Percentiles rank a stretch among this genome's conserved stretches.
phyloP scores from a whole-genome alignment of 352 stramenopile species.

The Phytopythium vexans region DNA sequence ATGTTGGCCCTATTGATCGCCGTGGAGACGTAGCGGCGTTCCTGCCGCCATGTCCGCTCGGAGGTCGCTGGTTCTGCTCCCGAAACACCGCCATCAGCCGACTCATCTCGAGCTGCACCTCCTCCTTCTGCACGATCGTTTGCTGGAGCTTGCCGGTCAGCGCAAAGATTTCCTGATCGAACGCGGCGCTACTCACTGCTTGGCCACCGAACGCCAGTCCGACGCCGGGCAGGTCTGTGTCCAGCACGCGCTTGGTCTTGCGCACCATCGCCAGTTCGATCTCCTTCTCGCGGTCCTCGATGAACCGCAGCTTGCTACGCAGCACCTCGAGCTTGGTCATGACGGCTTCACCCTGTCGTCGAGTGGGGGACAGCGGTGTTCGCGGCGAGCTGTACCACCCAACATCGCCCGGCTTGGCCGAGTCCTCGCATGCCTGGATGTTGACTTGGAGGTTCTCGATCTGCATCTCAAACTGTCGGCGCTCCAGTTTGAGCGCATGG shows the following conservation, averaged over 20 bases:
- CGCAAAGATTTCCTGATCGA: slow-evolving; percentile 79
- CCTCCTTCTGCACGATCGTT: slow-evolving; percentile 75
- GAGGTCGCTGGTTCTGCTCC: slow-evolving; percentile 5
- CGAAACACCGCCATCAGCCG: slow-evolving; percentile 41
- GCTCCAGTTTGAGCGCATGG: slow-evolving; percentile 53
- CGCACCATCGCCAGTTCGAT: slow-evolving; percentile 69
- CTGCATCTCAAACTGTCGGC: slow-evolving; percentile 32
- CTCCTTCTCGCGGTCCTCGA: slow-evolving; percentile 63
- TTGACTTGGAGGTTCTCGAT: slow-evolving; percentile 56
- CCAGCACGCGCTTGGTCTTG: slow-evolving; percentile 68
- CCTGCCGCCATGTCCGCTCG: not conserved
- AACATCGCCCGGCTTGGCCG: slow-evolving; percentile 2
- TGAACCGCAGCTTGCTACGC: slow-evolving; percentile 52
- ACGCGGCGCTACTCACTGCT: slow-evolving; percentile 26
- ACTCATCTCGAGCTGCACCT: slow-evolving; percentile 72
- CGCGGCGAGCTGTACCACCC: not conserved
- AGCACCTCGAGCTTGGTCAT: slow-evolving; percentile 40
- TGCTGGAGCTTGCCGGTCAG: slow-evolving; percentile 71
- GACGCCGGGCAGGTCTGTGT: slow-evolving; percentile 6
- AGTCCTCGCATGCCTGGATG: slow-evolving; percentile 38
- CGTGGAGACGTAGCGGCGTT: not conserved
- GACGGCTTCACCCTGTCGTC: not conserved
- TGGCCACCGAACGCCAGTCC: slow-evolving; percentile 18
- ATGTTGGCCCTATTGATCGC: not conserved
- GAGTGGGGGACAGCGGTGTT: not conserved